These are phyloP conservation scores for Phytopythium litorale DNA, from an alignment of 352 stramenopile genomes.

Conservation along the genomic window DNA sequence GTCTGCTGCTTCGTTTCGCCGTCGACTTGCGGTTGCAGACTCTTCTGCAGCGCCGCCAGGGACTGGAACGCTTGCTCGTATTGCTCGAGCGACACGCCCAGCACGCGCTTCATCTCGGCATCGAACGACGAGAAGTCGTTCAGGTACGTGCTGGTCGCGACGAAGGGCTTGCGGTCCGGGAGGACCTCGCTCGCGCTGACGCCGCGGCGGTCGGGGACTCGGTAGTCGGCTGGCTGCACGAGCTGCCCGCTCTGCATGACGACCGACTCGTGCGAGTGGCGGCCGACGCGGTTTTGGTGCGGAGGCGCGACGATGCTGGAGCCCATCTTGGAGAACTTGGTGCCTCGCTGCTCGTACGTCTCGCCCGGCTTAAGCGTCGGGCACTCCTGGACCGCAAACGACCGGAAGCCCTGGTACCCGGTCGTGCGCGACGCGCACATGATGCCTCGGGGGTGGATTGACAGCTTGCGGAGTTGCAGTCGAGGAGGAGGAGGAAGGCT, in stretches of 20 bases:
- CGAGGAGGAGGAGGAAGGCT: background rate
- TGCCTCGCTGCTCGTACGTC: constrained; percentile 53
- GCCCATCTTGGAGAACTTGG: constrained; percentile 78
- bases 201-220: constrained; percentile 51
- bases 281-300: constrained; percentile 54
- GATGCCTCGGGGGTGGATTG: background rate
- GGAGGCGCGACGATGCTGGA: constrained; percentile 58
- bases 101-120: constrained; percentile 35
- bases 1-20: constrained; percentile 11
- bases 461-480: background rate
- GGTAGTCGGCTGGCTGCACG: constrained; percentile 59
- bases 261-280: constrained; percentile 50
- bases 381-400: constrained; percentile 60
- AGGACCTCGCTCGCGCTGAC: constrained; percentile 42
- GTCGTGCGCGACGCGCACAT: constrained; percentile 48
- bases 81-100: constrained; percentile 22
- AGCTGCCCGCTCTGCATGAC: constrained; percentile 31
- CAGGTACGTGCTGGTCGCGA: constrained; percentile 57
- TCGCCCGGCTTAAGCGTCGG: constrained; percentile 76
- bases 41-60: constrained; percentile 12
- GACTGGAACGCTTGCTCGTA: constrained; percentile 50
- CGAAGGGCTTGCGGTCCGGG: constrained; percentile 43
- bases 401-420: constrained; percentile 81
- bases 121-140: constrained; percentile 60
- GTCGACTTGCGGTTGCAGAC: constrained; percentile 25